Percentiles rank a stretch among this genome's conserved stretches.
Evolutionary conservation across 75 land plant genomes (phyloP).

Genomic region (Azolla pinnata): DNA sequence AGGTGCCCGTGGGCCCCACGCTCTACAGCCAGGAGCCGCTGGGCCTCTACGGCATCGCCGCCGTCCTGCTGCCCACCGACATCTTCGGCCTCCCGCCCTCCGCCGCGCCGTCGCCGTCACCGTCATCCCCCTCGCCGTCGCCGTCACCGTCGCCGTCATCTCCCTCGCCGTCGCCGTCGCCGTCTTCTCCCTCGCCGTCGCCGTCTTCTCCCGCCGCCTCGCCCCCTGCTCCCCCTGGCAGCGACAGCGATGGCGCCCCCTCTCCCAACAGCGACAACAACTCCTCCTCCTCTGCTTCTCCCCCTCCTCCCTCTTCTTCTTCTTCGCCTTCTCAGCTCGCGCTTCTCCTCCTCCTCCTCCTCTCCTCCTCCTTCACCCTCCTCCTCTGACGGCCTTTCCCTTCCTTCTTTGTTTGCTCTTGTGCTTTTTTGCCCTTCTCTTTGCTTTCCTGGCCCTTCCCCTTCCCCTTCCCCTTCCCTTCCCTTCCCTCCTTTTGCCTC

Average conservation of each 20-base stretch:
- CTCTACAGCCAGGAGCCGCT: constrained; percentile 11
- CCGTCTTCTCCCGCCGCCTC: not conserved
- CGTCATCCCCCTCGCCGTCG: not conserved
- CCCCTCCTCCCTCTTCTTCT: not conserved
- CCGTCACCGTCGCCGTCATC: constrained; percentile 7
- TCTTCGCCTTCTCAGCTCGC: not conserved
- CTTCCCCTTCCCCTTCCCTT: constrained; percentile 1
- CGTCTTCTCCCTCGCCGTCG: not conserved
- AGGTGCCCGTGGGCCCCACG: constrained; percentile 3
- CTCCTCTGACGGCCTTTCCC: not conserved
- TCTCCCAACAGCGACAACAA: too few relatives aligned
- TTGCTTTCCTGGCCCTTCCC: not conserved
- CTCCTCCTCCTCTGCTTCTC: not conserved
- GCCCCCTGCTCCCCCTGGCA: not conserved
- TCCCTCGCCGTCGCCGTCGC: not conserved
- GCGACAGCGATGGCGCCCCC: too few relatives aligned
- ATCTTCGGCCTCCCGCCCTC: constrained; percentile 8
- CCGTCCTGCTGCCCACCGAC: constrained; percentile 16
- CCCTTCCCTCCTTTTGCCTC: not conserved
- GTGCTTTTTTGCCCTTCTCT: not conserved
- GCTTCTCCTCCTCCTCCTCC: not conserved
- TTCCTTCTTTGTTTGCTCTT: not conserved
- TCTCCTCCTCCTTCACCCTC: not conserved
- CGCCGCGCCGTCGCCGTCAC: not conserved
- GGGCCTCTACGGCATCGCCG: constrained; percentile 17